Conservation (phyloP, 139 green algal genomes). For the Tetradesmus lagerheimii region DNA sequence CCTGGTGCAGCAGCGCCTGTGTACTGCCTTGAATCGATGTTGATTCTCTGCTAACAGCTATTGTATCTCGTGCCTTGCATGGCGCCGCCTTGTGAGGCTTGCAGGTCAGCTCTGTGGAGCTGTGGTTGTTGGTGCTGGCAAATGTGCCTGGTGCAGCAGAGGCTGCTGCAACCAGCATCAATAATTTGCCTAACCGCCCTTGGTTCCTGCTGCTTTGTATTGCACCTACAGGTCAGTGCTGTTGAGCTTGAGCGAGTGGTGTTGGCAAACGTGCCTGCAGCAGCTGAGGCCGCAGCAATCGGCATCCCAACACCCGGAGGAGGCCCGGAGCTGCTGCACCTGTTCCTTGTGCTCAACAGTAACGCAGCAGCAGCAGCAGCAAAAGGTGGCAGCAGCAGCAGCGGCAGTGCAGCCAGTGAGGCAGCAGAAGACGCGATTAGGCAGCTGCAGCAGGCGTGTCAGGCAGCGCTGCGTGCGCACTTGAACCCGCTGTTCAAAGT, state of each 20-base stretch:
- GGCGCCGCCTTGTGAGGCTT: no score
- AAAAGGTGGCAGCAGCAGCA: background rate
- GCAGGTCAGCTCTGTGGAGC: background rate
- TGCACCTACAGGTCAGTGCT: conserved; percentile 76
- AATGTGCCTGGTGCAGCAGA: background rate
- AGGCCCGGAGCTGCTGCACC: conserved; percentile 86
- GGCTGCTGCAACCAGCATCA: no score
- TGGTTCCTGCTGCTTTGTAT: background rate
- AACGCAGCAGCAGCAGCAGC: conserved; percentile 29
- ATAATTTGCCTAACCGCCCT: no score
- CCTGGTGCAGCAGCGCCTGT: background rate
- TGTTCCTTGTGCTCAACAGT: conserved; percentile 80
- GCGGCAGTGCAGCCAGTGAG: conserved; percentile 8
- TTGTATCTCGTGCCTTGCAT: background rate
- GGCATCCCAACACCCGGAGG: conserved; percentile 77
- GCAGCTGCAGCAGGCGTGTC: conserved; percentile 62
- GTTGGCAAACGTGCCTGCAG: background rate
- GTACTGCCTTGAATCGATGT: background rate
- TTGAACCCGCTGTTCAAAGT: conserved; percentile 97
- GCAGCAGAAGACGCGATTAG: background rate
- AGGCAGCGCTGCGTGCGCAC: conserved; percentile 73
- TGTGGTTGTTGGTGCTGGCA: background rate
- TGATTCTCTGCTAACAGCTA: background rate
- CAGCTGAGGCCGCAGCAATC: conserved; percentile 55
- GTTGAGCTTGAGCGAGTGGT: conserved; percentile 72